These are phyloP conservation scores for Apiosordaria backusii DNA, from an alignment of 495 filamentous ascomycete species.

Conservation along the genomic window DNA sequence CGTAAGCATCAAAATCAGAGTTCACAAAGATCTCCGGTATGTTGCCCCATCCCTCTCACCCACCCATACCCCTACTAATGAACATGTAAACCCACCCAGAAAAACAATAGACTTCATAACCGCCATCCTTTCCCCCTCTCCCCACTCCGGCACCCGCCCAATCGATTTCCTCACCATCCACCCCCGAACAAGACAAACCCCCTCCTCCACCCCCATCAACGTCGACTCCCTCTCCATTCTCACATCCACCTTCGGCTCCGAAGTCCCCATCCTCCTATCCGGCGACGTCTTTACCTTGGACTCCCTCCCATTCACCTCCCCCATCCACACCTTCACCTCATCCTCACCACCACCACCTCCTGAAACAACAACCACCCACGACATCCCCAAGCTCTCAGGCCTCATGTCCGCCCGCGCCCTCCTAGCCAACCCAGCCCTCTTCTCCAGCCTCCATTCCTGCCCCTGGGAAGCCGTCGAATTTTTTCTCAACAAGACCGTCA, in stretches of 20 bases:
- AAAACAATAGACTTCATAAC: conserved; percentile 50
- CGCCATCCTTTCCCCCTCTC: conserved; percentile 44
- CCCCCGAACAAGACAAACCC: conserved; percentile 54
- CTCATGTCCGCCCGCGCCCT: conserved; percentile 65
- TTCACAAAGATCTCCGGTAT: conserved; percentile 56
- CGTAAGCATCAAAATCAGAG: conserved; percentile 64
- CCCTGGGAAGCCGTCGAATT: conserved; percentile 58
- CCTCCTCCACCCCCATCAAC: conserved; percentile 54
- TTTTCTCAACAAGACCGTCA: conserved; percentile 53
- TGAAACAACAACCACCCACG: conserved; percentile 3
- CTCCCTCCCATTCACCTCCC: conserved; percentile 43
- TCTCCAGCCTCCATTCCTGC: conserved; percentile 53
- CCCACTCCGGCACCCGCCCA: conserved; percentile 39
- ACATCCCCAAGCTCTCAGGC: conserved; percentile 42
- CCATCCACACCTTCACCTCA: conserved; percentile 30
- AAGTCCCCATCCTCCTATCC: conserved; percentile 57
- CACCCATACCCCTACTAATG: background rate
- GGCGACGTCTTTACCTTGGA: conserved; percentile 58
- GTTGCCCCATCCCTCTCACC: background rate
- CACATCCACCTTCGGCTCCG: conserved; percentile 41
- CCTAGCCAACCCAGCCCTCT: conserved; percentile 53
- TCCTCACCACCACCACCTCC: conserved; percentile 26
- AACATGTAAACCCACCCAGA: conserved; percentile 12
- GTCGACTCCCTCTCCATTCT: conserved; percentile 56
- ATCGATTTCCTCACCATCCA: conserved; percentile 64